Conservation (phyloP, 805 yeast genomes). For the Cyberlindnera sargentensis region DNA sequence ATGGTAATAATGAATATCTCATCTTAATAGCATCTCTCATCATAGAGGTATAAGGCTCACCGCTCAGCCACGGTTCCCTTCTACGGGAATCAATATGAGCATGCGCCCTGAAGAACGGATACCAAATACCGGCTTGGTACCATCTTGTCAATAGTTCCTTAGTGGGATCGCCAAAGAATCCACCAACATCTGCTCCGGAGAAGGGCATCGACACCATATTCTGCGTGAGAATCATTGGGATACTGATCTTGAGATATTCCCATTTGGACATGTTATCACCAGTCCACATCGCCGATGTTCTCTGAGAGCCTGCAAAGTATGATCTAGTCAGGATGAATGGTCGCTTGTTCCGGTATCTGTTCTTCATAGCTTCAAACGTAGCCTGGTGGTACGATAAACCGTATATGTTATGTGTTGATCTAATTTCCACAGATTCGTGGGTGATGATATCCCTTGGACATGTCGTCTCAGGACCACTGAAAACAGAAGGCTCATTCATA, state of each 20-base stretch:
- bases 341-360: conserved; percentile 47
- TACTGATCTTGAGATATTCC: conserved; percentile 74
- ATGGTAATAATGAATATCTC: conserved; percentile 73
- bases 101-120: conserved; percentile 95
- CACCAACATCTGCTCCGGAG: conserved; percentile 95
- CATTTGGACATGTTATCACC: conserved; percentile 95
- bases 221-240: conserved; percentile 82
- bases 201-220: conserved; percentile 86
- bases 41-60: conserved; percentile 60
- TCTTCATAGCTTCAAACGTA: conserved; percentile 58
- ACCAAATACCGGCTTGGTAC: conserved; percentile 95
- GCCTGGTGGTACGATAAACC: conserved; percentile 78
- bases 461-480: conserved; percentile 90
- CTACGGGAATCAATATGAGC: conserved; percentile 92
- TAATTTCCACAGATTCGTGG: conserved; percentile 77
- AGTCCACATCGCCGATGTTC: conserved; percentile 93
- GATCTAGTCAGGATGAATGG: conserved; percentile 88
- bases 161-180: conserved; percentile 87
- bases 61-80: conserved; percentile 86
- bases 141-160: conserved; percentile 79
- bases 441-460: conserved; percentile 80
- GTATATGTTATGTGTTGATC: conserved; percentile 83
- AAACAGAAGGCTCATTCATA: conserved; percentile 96
- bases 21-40: conserved; percentile 66
- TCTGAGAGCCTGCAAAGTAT: conserved; percentile 86